A percentile compares a stretch with the other conserved stretches of the same genome.
Conservation (phyloP, 805 yeast species). For the Ogataea angusta region DNA sequence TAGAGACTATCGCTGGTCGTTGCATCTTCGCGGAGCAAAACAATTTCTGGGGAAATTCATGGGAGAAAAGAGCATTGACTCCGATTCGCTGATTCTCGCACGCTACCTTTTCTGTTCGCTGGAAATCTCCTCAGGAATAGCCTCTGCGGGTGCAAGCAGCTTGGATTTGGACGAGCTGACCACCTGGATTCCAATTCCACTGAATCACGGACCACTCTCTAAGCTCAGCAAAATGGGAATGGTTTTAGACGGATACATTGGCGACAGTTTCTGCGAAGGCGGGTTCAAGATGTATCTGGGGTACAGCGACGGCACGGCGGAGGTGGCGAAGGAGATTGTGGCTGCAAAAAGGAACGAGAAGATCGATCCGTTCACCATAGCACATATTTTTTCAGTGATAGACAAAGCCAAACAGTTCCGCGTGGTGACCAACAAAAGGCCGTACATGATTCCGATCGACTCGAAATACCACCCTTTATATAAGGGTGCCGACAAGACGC, state of each 20-base stretch:
- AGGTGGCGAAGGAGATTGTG: slow-evolving; percentile 24
- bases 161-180: slow-evolving; percentile 43
- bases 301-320: slow-evolving; percentile 27
- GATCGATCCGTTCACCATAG: slow-evolving; percentile 15
- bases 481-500: slow-evolving; percentile 24
- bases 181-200: slow-evolving; percentile 27
- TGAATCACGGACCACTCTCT: slow-evolving; percentile 24
- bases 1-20: slow-evolving; percentile 53
- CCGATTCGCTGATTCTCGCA: slow-evolving; percentile 23
- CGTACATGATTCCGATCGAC: slow-evolving; percentile 22
- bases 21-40: slow-evolving; percentile 63
- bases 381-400: slow-evolving; percentile 22
- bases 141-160: slow-evolving; percentile 50
- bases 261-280: slow-evolving; percentile 14
- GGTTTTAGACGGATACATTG: slow-evolving; percentile 22
- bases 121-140: slow-evolving; percentile 54
- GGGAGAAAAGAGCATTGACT: slow-evolving; percentile 6
- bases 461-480: slow-evolving; percentile 31
- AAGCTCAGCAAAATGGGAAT: slow-evolving; percentile 26
- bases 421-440: slow-evolving; percentile 23
- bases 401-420: slow-evolving; percentile 23
- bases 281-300: slow-evolving; percentile 30
- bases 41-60: slow-evolving; percentile 49
- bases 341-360: slow-evolving; percentile 10
- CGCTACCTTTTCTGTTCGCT: slow-evolving; percentile 40